Percentiles rank a stretch among this genome's conserved stretches.
Conservation (phyloP, 441 rosid genomes). For the Pelargonium hybrid region DNA sequence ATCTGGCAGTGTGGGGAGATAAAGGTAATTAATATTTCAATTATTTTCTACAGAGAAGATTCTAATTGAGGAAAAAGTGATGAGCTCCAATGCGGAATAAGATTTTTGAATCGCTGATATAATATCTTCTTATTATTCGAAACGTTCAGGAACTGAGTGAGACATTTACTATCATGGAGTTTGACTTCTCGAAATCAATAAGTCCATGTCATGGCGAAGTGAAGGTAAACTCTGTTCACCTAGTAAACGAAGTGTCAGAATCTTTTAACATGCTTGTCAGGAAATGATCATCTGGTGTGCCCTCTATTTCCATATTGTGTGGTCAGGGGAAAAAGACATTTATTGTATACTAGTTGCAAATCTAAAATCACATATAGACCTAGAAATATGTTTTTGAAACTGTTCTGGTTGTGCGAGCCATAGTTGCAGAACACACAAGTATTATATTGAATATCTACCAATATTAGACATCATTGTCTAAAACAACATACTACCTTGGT, state of each 20-base stretch:
- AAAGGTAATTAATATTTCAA: constrained; percentile 34
- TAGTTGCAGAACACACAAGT: not conserved
- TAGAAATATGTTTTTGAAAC: not conserved
- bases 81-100: not conserved
- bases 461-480: not conserved
- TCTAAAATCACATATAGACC: not conserved
- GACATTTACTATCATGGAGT: constrained; percentile 56
- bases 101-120: not conserved
- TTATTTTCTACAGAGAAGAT: not conserved
- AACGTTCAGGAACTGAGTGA: constrained; percentile 60
- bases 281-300: not conserved
- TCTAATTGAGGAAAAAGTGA: not conserved
- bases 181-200: constrained; percentile 58
- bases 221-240: constrained; percentile 34
- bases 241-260: not conserved
- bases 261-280: not conserved
- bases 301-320: not conserved
- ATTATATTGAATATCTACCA: not conserved
- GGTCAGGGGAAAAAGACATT: too few relatives aligned
- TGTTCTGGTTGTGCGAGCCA: not conserved
- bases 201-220: constrained; percentile 50
- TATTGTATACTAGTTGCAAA: not conserved
- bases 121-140: not conserved
- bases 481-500: not conserved
- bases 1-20: constrained; percentile 89